These are phyloP conservation scores for Blepharisma stoltei DNA, from an alignment of 73 alveolate species.

Conservation along the genomic window DNA sequence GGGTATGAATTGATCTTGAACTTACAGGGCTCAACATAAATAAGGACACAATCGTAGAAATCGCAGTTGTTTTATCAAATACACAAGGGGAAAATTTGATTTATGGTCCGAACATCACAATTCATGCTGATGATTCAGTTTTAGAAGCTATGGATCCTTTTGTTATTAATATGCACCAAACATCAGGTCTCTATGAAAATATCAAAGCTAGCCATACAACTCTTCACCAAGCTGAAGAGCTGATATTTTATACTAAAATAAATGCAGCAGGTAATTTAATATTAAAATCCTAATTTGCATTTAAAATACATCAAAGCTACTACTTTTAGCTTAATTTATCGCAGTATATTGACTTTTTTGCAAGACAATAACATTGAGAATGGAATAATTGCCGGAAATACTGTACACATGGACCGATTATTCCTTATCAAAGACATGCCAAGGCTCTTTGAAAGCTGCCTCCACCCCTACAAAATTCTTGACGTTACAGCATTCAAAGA, in stretches of 20 bases:
- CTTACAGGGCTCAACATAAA: conserved; percentile 64
- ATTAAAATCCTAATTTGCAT: no score
- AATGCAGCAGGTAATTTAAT: no score
- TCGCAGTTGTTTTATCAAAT: conserved; percentile 62
- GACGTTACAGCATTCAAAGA: conserved; percentile 60
- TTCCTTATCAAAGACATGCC: conserved; percentile 60
- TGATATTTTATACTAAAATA: no score
- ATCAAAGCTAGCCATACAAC: conserved; percentile 37
- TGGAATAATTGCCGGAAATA: conserved; percentile 59
- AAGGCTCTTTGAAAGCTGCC: conserved; percentile 31
- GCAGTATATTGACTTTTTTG: conserved; percentile 45
- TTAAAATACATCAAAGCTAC: no score
- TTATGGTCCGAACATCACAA: conserved; percentile 34
- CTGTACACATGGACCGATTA: conserved; percentile 48
- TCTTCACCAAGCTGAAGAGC: conserved; percentile 51
- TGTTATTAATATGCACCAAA: conserved; percentile 39
- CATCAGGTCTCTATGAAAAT: conserved; percentile 52
- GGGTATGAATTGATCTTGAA: conserved; percentile 66
- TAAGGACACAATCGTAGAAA: conserved; percentile 50
- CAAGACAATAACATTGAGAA: conserved; percentile 30
- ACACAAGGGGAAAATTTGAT: conserved; percentile 32
- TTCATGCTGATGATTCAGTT: background rate
- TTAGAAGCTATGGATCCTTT: conserved; percentile 18
- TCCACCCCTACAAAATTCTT: conserved; percentile 36
- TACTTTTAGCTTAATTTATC: no score